Percentiles rank a stretch among this genome's conserved stretches.
Conservation (phyloP, 2,329 filamentous ascomycete genomes). For the Aspergillus pseudonomiae region DNA sequence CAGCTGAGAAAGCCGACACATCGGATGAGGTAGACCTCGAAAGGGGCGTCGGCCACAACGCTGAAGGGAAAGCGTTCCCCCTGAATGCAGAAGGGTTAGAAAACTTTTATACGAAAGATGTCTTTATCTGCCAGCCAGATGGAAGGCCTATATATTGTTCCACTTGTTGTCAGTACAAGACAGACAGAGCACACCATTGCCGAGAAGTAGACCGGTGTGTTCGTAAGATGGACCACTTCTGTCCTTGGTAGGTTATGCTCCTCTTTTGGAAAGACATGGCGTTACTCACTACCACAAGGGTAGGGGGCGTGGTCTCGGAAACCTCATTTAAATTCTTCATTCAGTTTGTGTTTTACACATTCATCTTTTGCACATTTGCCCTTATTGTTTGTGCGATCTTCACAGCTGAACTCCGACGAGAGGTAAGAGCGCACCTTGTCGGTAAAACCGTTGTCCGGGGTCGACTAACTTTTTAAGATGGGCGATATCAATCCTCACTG, state of each 20-base stretch:
- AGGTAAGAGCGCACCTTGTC: constrained; percentile 37
- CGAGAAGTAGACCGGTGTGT: constrained; percentile 81
- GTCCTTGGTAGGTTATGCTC: constrained; percentile 65
- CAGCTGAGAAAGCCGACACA: constrained; percentile 26
- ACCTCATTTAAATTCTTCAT: constrained; percentile 89
- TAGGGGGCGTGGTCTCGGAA: constrained; percentile 89
- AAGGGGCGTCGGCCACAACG: constrained; percentile 26
- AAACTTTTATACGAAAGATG: constrained; percentile 77
- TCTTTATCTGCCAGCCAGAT: constrained; percentile 80
- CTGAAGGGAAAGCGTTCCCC: constrained; percentile 30
- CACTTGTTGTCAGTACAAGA: constrained; percentile 82
- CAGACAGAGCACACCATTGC: constrained; percentile 85
- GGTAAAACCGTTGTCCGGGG: constrained; percentile 14
- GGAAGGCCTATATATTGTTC: constrained; percentile 88
- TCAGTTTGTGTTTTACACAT: constrained; percentile 78
- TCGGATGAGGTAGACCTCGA: constrained; percentile 32
- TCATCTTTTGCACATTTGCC: constrained; percentile 66
- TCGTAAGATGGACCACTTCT: constrained; percentile 91
- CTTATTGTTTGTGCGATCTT: constrained; percentile 68
- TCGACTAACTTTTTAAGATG: constrained; percentile 26
- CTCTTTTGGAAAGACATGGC: not conserved
- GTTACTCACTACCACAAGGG: constrained; percentile 54
- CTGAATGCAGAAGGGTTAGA: constrained; percentile 72
- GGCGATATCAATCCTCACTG: constrained; percentile 60
- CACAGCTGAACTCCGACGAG: constrained; percentile 57